phyloP scores from a whole-genome alignment of 2,329 filamentous ascomycete species.

The Xenoacremonium recifei region DNA sequence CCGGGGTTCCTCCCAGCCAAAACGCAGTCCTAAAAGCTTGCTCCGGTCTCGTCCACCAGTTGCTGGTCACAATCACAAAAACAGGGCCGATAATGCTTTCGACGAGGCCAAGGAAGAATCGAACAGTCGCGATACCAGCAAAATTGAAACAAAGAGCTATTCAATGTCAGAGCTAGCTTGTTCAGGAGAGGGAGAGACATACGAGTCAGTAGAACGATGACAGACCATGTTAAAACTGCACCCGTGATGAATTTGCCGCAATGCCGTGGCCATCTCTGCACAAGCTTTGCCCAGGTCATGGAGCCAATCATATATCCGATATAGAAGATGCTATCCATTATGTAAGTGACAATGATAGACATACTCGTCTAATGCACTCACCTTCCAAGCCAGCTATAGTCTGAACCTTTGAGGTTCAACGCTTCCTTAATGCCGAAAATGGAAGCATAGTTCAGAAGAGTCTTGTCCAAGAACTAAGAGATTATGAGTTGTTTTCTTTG shows the following conservation, averaged over 20 bases:
- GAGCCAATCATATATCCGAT: slow-evolving; percentile 8
- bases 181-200: not conserved
- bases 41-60: slow-evolving; percentile 7
- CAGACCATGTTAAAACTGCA: slow-evolving; percentile 1
- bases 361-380: too few species aligned
- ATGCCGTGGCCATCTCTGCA: slow-evolving; percentile 5
- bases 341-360: too few species aligned
- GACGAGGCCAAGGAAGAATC: slow-evolving; percentile 4
- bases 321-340: slow-evolving; percentile 4
- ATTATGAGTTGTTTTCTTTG: not conserved
- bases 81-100: slow-evolving; percentile 6
- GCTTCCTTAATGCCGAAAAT: slow-evolving; percentile 7
- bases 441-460: slow-evolving; percentile 5
- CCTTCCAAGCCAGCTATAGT: slow-evolving; percentile 9
- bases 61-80: slow-evolving; percentile 8
- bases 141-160: slow-evolving; percentile 8
- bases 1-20: slow-evolving; percentile 7
- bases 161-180: not conserved
- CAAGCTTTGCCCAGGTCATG: slow-evolving; percentile 3
- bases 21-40: slow-evolving; percentile 8
- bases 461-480: slow-evolving; percentile 5
- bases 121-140: slow-evolving; percentile 3
- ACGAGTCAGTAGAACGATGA: slow-evolving; percentile 6
- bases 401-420: slow-evolving; percentile 4
- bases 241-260: slow-evolving; percentile 6